These are phyloP conservation scores for Paramecium pentaurelia DNA, from an alignment of 73 alveolate genomes.

Conservation along the genomic window DNA sequence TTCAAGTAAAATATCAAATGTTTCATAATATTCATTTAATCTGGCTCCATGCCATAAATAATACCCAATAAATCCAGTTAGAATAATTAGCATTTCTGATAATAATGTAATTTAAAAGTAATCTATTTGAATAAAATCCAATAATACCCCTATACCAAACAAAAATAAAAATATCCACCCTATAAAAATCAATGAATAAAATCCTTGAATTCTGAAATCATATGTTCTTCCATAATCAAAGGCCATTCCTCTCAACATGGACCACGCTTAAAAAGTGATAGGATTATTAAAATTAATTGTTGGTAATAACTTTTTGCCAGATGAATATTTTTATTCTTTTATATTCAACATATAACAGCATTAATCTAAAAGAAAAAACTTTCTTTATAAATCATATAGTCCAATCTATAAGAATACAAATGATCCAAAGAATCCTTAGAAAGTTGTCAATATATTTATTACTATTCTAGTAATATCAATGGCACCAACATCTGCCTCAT, in stretches of 20 bases:
- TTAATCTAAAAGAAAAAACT: conserved; percentile 1
- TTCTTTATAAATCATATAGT: conserved; percentile 19
- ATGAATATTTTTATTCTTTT: neutral
- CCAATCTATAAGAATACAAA: neutral
- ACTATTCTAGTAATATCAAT: neutral
- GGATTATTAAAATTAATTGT: conserved; percentile 43
- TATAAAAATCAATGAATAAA: conserved; percentile 29
- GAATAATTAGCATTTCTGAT: neutral
- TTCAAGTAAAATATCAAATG: neutral
- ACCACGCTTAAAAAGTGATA: conserved; percentile 20
- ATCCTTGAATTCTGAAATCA: conserved; percentile 38
- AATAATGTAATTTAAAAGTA: neutral
- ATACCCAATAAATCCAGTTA: neutral
- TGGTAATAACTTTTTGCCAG: neutral
- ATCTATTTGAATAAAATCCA: neutral
- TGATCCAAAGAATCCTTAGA: conserved; percentile 2
- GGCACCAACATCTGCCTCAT: neutral
- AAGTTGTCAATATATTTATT: neutral
- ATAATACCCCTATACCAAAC: neutral
- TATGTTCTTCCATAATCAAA: conserved; percentile 39
- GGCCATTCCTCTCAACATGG: neutral
- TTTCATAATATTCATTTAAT: conserved; percentile 24
- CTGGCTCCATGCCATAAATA: conserved; percentile 29
- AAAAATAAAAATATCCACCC: neutral
- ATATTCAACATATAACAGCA: conserved; percentile 7